Base-by-base conservation (phyloP, 2,329 filamentous ascomycete genomes). In the Cryphonectria parasitica region DNA sequence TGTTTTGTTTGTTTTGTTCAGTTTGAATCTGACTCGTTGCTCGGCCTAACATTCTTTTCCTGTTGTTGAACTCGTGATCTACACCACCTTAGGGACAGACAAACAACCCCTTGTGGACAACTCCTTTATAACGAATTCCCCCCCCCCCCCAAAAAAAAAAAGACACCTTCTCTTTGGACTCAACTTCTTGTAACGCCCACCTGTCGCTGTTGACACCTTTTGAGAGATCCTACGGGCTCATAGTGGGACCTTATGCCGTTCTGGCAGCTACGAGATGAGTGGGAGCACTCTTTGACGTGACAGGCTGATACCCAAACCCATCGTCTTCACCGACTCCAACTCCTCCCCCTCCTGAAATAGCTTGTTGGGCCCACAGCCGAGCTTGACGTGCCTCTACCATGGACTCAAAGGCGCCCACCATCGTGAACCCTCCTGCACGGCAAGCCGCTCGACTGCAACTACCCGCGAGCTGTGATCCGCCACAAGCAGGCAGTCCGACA, bases 401-500 rank as follows among this genome's bases (percentile, higher is more conserved):
- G 77, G 77, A 77, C 45, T 62, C 72, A n/a, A 74, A 74, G 43
- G 75, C 74, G 31, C 58, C 43, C 64, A 67, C 68, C 7, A 65
- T 69, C 17, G 76, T n/a, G 17, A 49, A 77, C 45, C 70, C 64
- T n/a, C 70, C 66, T 22, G 77, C 75, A 28, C 74, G 73, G 15
- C 80, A 78, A 77, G 79, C 77, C 60, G 86, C 82, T 75, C 68
- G 71, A 58, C 81, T 89, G 43, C 84, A 90, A 75, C 88, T 98
- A 3, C 95, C 95, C 0, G 84, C 91, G 45, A 97, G 93, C 75
- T 97, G 94, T 79, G 93, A 97, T 75, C 95, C 95, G 36, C 94
- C 95, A 0, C 88, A 89, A 25, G 87, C 90, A 15, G 86, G 87
- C 63, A 90, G 91, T 70, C 90, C 91, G 15, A 85, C 89, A 2